Evolutionary conservation across 495 filamentous ascomycete species (phyloP).

Genomic region (Penicillium arizonense): DNA sequence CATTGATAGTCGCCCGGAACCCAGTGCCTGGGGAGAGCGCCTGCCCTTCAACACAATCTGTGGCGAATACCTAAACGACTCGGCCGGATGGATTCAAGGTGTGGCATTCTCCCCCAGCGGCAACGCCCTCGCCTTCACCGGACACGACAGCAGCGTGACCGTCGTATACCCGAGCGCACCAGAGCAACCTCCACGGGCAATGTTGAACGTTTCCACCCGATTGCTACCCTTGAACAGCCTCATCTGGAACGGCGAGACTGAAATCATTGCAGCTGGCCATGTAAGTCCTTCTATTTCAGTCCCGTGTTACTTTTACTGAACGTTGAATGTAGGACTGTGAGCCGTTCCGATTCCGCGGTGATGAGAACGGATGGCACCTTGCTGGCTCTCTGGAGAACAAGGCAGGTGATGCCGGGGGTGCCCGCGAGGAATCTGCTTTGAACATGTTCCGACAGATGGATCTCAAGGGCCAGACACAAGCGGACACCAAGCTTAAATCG

Average conservation of each 20-base stretch:
- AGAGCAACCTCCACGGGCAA: constrained; percentile 84
- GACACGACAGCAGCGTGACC: constrained; percentile 93
- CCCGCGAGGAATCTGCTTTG: constrained; percentile 80
- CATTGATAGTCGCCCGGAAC: constrained; percentile 81
- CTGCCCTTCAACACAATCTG: constrained; percentile 98
- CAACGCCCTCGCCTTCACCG: constrained; percentile 84
- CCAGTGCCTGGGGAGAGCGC: constrained; percentile 89
- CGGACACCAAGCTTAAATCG: constrained; percentile 91
- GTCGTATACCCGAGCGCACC: constrained; percentile 92
- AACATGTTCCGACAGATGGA: constrained; percentile 99
- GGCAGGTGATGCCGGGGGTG: constrained; percentile 51
- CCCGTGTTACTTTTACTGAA: constrained; percentile 10
- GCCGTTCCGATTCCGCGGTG: constrained; percentile 85
- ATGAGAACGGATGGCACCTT: constrained; percentile 79
- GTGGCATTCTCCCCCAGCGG: constrained; percentile 90
- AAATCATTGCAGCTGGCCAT: constrained; percentile 95
- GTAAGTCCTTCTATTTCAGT: constrained; percentile 35
- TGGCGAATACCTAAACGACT: constrained; percentile 92
- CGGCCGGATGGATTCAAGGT: constrained; percentile 93
- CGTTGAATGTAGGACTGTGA: constrained; percentile 68
- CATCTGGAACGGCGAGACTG: constrained; percentile 87
- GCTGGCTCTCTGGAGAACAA: constrained; percentile 76
- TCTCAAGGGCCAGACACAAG: constrained; percentile 83
- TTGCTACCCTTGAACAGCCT: constrained; percentile 86
- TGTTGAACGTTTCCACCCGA: constrained; percentile 85